A percentile compares a stretch with the other conserved stretches of the same genome.
Conservation (phyloP, 768 basidiomycete species). For the Antrodiella citrinella region DNA sequence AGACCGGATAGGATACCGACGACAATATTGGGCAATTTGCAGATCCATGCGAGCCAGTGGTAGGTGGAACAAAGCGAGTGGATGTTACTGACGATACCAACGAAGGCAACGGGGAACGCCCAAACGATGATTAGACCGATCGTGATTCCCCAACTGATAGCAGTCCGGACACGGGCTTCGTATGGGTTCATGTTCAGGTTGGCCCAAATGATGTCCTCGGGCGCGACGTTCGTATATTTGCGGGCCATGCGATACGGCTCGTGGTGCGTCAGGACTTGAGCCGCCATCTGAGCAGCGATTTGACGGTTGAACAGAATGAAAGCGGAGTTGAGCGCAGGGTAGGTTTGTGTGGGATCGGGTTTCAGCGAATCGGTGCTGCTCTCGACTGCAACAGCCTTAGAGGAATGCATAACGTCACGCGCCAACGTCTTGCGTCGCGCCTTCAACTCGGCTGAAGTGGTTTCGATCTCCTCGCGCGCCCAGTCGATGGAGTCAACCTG, state of each 20-base stretch:
- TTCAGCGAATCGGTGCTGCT: constrained; percentile 20
- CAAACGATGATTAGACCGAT: constrained; percentile 79
- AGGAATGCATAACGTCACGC: constrained; percentile 20
- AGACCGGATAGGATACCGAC: constrained; percentile 87
- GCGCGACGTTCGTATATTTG: constrained; percentile 75
- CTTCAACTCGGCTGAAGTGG: constrained; percentile 23
- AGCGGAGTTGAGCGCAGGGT: constrained; percentile 41
- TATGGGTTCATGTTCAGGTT: constrained; percentile 89
- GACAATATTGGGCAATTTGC: constrained; percentile 52
- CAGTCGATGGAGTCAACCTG: constrained; percentile 94
- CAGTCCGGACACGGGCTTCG: constrained; percentile 34
- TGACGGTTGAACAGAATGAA: constrained; percentile 92
- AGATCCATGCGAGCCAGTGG: constrained; percentile 80
- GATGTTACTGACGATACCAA: constrained; percentile 83
- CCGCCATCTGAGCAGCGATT: constrained; percentile 86
- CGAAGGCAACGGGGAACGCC: constrained; percentile 68
- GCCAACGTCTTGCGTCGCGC: constrained; percentile 22
- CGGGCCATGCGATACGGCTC: constrained; percentile 75
- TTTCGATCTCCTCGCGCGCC: constrained; percentile 66
- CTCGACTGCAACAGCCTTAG: constrained; percentile 13
- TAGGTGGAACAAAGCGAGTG: constrained; percentile 54
- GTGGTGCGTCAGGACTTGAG: constrained; percentile 68
- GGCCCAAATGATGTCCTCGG: constrained; percentile 86
- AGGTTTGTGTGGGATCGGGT: constrained; percentile 19
- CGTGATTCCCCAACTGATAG: constrained; percentile 66